Percentiles rank a stretch among this genome's conserved stretches.
phyloP scores from a whole-genome alignment of 306 rosid species.

The Vigna trinervia region DNA sequence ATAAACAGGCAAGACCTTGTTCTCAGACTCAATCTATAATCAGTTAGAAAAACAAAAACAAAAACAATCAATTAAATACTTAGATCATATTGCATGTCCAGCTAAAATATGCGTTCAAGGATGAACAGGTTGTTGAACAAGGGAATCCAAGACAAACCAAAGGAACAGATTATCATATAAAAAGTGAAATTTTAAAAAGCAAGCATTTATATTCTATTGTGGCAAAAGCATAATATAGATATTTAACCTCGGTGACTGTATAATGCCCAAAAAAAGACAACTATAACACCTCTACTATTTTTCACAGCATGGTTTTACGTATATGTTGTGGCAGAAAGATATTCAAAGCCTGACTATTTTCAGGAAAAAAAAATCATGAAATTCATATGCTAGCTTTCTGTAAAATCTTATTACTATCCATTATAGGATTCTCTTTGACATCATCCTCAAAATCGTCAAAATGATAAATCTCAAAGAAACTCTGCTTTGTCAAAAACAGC shows the following conservation, averaged over 20 bases:
- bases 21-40: constrained; percentile 76
- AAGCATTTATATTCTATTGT: constrained; percentile 3
- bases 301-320: background rate
- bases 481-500: constrained; percentile 1
- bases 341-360: background rate
- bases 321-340: background rate
- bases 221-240: background rate
- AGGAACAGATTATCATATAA: background rate
- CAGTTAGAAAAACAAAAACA: constrained; percentile 15
- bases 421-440: background rate
- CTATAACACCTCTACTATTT: background rate
- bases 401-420: too few relatives aligned
- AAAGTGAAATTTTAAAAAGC: constrained; percentile 6
- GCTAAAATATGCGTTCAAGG: constrained; percentile 38
- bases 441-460: background rate
- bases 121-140: background rate
- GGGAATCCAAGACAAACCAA: constrained; percentile 4
- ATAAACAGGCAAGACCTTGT: constrained; percentile 70
- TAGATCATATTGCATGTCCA: constrained; percentile 3
- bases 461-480: background rate
- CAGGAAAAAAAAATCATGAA: constrained; percentile 7
- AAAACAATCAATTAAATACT: constrained; percentile 7
- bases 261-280: background rate
- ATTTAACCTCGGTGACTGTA: constrained; percentile 4
- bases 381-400: background rate